These are phyloP conservation scores for Rusavskia elegans DNA, from an alignment of 495 filamentous ascomycete genomes.

Conservation along the genomic window DNA sequence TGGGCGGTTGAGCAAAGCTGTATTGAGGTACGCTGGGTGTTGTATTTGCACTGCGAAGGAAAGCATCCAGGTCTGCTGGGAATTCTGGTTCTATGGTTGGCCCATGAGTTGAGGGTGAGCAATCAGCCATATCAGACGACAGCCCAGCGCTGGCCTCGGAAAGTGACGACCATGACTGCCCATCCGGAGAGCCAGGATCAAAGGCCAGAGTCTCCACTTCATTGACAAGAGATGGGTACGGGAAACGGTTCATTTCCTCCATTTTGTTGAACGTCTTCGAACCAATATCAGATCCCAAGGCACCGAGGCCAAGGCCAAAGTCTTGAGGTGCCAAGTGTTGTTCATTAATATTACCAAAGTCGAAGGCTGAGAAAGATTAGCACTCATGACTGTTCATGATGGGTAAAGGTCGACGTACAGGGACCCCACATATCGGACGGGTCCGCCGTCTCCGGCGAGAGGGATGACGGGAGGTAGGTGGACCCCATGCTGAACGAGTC, in stretches of 20 bases:
- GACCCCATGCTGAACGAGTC: not conserved
- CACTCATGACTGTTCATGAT: no score
- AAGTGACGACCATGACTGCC: constrained; percentile 2
- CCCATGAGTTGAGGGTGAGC: not conserved
- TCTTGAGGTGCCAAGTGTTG: not conserved
- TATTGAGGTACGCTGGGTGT: not conserved
- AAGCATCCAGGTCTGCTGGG: not conserved
- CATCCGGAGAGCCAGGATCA: constrained; percentile 1
- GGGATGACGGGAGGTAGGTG: not conserved
- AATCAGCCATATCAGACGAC: not conserved
- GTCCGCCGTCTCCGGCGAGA: not conserved
- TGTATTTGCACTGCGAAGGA: not conserved
- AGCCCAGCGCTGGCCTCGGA: constrained; percentile 5
- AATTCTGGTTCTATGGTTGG: not conserved
- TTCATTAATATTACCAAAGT: not conserved
- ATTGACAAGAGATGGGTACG: not conserved
- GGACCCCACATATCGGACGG: not conserved
- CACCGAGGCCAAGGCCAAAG: constrained; percentile 1
- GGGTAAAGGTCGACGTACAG: not conserved
- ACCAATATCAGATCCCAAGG: not conserved
- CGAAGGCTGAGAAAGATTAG: not conserved
- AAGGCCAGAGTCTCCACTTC: not conserved
- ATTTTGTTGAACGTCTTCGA: not conserved
- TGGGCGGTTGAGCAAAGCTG: not conserved
- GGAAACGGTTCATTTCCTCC: not conserved